A percentile compares a stretch with the other conserved stretches of the same genome.
These are phyloP conservation scores for Prunella vulgaris DNA, from an alignment of 257 asterid species.

Conservation along the genomic window DNA sequence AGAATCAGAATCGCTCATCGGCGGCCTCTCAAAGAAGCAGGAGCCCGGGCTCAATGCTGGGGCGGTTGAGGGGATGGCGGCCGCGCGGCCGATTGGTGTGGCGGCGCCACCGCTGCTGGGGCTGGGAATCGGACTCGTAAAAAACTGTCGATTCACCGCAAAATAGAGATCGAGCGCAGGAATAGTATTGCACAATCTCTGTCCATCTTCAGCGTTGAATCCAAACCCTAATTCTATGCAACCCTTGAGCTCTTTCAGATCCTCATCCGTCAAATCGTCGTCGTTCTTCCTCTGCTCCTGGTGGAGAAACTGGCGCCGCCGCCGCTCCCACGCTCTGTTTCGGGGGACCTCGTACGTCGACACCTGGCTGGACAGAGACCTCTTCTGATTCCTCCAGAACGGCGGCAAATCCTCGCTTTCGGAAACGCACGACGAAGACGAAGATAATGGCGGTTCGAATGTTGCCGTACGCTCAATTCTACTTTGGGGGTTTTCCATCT, in stretches of 20 bases:
- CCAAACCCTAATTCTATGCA: conserved; percentile 88
- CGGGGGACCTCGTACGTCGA: conserved; percentile 72
- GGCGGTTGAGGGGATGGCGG: background rate
- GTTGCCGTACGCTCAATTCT: background rate
- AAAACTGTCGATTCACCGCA: conserved; percentile 58
- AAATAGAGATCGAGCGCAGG: conserved; percentile 86
- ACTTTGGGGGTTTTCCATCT: conserved; percentile 23
- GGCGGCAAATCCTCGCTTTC: conserved; percentile 61
- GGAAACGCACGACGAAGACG: conserved; percentile 33
- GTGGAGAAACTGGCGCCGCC: conserved; percentile 45
- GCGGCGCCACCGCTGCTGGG: conserved; percentile 36
- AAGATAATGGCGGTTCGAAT: conserved; percentile 3
- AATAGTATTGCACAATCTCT: conserved; percentile 53
- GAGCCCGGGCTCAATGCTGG: background rate
- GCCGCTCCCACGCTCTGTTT: conserved; percentile 72
- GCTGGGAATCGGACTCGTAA: conserved; percentile 47
- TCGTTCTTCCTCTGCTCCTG: conserved; percentile 40
- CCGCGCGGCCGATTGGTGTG: background rate
- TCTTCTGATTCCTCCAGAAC: conserved; percentile 42
- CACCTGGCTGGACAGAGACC: conserved; percentile 44
- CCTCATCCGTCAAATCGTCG: conserved; percentile 62
- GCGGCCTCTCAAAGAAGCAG: conserved; percentile 19
- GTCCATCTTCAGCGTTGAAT: conserved; percentile 69
- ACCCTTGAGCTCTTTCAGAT: conserved; percentile 71
- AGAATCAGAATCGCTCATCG: conserved; percentile 36